phyloP scores from a whole-genome alignment of 306 rosid species.

The Mimosa pudica region DNA sequence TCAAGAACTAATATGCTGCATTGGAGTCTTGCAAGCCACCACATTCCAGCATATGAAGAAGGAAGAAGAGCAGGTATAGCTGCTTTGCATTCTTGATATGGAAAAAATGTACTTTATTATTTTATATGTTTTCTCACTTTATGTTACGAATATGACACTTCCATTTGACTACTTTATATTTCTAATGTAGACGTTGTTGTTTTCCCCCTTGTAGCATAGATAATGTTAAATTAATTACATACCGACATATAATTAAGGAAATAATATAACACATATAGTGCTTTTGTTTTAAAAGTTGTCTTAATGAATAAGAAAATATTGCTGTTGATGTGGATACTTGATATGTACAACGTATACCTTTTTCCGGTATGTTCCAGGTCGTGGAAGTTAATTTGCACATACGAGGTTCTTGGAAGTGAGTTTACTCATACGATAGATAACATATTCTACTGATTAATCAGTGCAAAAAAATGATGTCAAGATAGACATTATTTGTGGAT shows the following conservation, averaged over 20 bases:
- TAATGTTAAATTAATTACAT: constrained; percentile 6
- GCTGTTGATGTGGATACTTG: constrained; percentile 24
- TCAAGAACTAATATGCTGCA: constrained; percentile 71
- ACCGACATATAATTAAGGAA: background rate
- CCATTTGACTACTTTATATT: constrained; percentile 23
- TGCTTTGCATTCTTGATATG: constrained; percentile 8
- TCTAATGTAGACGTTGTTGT: constrained; percentile 5
- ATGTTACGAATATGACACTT: constrained; percentile 17
- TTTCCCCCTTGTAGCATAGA: background rate
- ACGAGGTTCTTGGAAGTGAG: background rate
- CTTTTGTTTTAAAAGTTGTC: background rate
- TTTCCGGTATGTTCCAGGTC: background rate
- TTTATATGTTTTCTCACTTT: constrained; percentile 27
- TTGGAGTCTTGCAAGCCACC: constrained; percentile 64
- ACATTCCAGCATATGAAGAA: constrained; percentile 77
- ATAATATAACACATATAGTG: background rate
- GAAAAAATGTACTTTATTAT: constrained; percentile 26
- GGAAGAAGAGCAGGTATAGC: constrained; percentile 87
- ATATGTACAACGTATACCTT: background rate
- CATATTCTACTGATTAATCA: background rate
- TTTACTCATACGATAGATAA: background rate
- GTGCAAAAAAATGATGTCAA: background rate
- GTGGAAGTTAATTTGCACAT: no score
- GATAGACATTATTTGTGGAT: background rate
- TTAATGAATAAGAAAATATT: background rate